Percentiles rank a stretch among this genome's conserved stretches.
Conservation (phyloP, 2,329 filamentous ascomycete genomes). For the Knoxdaviesia capensis region DNA sequence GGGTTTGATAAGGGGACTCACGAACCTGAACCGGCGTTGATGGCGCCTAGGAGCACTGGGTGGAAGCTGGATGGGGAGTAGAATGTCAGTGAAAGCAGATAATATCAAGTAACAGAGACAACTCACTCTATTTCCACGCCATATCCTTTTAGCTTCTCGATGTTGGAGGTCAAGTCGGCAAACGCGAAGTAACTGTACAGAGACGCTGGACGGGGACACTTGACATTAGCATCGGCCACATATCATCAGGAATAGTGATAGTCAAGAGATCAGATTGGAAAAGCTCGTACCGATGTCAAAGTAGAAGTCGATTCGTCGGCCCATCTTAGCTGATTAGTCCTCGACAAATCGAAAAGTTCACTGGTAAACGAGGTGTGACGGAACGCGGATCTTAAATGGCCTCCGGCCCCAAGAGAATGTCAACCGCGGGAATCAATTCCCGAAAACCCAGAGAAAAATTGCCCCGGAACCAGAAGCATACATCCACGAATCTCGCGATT, state of each 20-base stretch:
- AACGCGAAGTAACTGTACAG: constrained; percentile 37
- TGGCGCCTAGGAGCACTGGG: constrained; percentile 51
- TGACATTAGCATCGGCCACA: too few species aligned
- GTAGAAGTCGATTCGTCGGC: constrained; percentile 42
- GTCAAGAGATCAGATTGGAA: too few species aligned
- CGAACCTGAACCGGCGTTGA: constrained; percentile 38
- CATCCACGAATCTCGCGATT: too few species aligned
- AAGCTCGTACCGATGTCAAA: constrained; percentile 38
- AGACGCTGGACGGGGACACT: constrained; percentile 29
- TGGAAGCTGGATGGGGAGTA: constrained; percentile 29
- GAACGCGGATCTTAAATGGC: too few species aligned
- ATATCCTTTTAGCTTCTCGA: constrained; percentile 31
- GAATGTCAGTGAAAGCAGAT: background rate
- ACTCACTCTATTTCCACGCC: constrained; percentile 46
- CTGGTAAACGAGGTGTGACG: too few species aligned
- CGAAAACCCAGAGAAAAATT: too few species aligned
- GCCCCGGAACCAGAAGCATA: too few species aligned
- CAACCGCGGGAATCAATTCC: too few species aligned
- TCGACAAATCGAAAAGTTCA: too few species aligned
- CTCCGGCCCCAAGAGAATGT: too few species aligned
- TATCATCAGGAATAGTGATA: too few species aligned
- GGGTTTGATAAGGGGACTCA: background rate
- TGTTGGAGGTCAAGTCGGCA: constrained; percentile 34
- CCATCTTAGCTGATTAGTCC: constrained; percentile 20
- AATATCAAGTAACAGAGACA: background rate